Evolutionary conservation across 2,329 filamentous ascomycete genomes (phyloP), one percentile per base, ranked within the genome.

Genomic region (Hymenotorrendiella dingleyae): DNA sequence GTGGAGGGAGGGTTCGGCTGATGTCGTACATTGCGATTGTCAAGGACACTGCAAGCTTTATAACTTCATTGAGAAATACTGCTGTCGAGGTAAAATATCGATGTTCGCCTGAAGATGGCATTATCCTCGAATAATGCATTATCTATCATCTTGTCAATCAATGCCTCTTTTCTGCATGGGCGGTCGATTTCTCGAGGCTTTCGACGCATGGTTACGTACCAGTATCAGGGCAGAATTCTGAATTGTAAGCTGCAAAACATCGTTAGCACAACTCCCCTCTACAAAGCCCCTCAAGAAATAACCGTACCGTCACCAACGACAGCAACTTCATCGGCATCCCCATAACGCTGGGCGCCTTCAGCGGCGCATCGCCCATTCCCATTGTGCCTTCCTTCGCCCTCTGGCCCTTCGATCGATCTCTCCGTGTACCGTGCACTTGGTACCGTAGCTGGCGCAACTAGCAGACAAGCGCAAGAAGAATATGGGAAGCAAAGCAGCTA

Each of bases 81-180:
- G 91, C 90, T 8, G 93, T 97, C 30, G 90, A 96, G 28, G 91
- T 83, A 56, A 93, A 87, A 66, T 96, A 97, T 62, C 90, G 83
- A 60, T 90, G 86, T 53, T 88, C 86, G 61, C 83, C 81, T 8
- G 77, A 72, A 8, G 82, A 74, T n/a, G 89, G 85, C 90, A 96
- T 96, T 47, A 94, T 81, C 52, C 90, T 80, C 22, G 90, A 95
- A 65, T 97, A 95, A 68, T 96, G 91, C 74, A 95, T 85, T 43
- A 96, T 76, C 86, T 91, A 59, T 21, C 12, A 19, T 23, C 11
- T 28, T 20, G 45, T 56, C 36, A 61, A 52, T 33, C 26, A 6
- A 23, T 26, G 10, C 24, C 20, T 43, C 26, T 20, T 40, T 28
- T 17, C 16, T 7, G 26, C 29, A 16, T n/a, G n/a, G n/a, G n/a